Conservation (phyloP, 805 yeast genomes). For the Saccharomyces mikatae region DNA sequence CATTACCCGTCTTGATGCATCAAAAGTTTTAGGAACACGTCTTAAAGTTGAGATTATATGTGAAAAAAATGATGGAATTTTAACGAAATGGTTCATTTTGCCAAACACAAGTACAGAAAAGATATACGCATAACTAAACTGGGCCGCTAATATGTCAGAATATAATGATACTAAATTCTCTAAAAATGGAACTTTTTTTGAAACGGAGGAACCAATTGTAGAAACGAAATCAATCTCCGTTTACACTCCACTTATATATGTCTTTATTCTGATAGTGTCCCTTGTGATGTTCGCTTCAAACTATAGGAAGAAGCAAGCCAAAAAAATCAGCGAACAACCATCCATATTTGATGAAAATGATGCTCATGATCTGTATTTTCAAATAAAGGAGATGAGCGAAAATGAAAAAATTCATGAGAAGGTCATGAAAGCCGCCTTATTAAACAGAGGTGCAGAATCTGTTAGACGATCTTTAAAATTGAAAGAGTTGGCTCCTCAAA, state of each 20-base stretch:
- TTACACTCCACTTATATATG: slow-evolving; percentile 69
- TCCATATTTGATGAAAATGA: slow-evolving; percentile 70
- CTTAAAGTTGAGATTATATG: background rate
- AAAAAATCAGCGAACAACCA: slow-evolving; percentile 47
- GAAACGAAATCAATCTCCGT: slow-evolving; percentile 41
- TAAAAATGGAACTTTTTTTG: slow-evolving; percentile 8
- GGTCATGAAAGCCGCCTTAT: slow-evolving; percentile 59
- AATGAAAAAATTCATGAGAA: slow-evolving; percentile 60
- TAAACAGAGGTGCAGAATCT: slow-evolving; percentile 78
- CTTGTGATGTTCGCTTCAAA: slow-evolving; percentile 60
- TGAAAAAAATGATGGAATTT: background rate
- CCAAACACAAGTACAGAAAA: background rate
- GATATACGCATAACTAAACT: background rate
- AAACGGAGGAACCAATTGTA: slow-evolving; percentile 19
- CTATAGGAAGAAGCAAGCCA: slow-evolving; percentile 50
- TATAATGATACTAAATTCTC: slow-evolving; percentile 6
- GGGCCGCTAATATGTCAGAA: slow-evolving; percentile 4
- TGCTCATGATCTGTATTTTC: slow-evolving; percentile 54
- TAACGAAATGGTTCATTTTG: background rate
- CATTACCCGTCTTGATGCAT: background rate
- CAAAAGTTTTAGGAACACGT: background rate
- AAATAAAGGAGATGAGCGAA: slow-evolving; percentile 41
- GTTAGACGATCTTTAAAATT: slow-evolving; percentile 74
- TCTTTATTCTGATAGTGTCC: slow-evolving; percentile 57
- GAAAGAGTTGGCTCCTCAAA: slow-evolving; percentile 66